Base-by-base conservation (phyloP, 371 early-diverging fungal species). In the Phascolomyces articulosus region DNA sequence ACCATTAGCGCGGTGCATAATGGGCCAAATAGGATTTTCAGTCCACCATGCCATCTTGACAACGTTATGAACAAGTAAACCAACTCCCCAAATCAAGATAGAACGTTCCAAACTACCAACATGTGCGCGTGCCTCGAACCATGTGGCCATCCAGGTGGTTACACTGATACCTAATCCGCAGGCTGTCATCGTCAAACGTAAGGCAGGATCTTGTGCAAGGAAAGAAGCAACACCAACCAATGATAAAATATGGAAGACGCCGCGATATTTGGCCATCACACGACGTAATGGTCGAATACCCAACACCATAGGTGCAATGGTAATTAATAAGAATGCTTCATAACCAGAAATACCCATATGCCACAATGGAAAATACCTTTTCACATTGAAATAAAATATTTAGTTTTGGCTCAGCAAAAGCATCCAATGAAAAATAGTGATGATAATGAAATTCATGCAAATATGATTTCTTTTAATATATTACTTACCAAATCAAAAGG, bases 301-400 rank as follows among this genome's bases (percentile, higher is more conserved):
- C 20, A 91, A 82, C n/a, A 92, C 55, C 29, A 84, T 67, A 4
- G 91, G 89, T 29, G 83, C 60, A 24, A 86, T 51, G 48, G 87
- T 90, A 23, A 87, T 79, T 28, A 92, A 79, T 63, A 93, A 73
- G 54, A 88, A 87, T 2, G 87, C 89, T 68, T 93, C 93, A 70
- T 85, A 90, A 23, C 93, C 93, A 16, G 91, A 91, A 62, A 92
- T 82, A 13, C 93, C 93, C 93, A 93, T 92, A 74, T 91, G 84
- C 91, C 92, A 93, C 55, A 93, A 74, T 20, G 93, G 93, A 68
- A 93, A 93, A 68, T 82, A 82, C 78, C 78, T 77, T n/a, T n/a
- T n/a, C n/a, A n/a, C n/a, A n/a, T n/a, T n/a, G n/a, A n/a, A n/a
- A n/a, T n/a, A 60, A 18, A 38, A n/a, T 21, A 56, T 16, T 44